Base-by-base conservation (phyloP, 495 filamentous ascomycete species). In the Aspergillus taichungensis region DNA sequence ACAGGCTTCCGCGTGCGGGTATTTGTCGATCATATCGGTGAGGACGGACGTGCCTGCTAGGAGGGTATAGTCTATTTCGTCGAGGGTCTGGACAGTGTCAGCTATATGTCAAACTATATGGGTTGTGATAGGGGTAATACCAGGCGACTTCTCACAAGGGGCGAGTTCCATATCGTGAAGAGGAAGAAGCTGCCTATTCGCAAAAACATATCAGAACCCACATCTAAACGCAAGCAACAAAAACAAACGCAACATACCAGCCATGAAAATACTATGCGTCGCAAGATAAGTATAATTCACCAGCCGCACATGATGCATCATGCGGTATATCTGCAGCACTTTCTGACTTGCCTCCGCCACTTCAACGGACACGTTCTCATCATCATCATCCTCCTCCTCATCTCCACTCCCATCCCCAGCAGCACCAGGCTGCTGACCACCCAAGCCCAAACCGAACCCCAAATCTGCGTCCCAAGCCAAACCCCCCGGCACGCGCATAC, bases 221-320 rank as follows among this genome's bases (percentile, higher is more conserved):
- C 4, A 24, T 24, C 18, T 4, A 24, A 38, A 13, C 8, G 37
- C 56, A 12, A 60, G 43, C 36, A 3, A 7, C 7, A 38, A 13
- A 6, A 18, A 13, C 3, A 36, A 40, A 4, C n/a, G 31, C 12
- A 46, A 36, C 36, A 3, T 70, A 80, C 80, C 89, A 24, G 90
- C 89, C 84, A 95, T 92, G 63, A 95, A 95, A 11, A 95, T 71
- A 64, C 95, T 88, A 61, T 95, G 89, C 4, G 89, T 95, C 8
- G 89, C 87, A 37, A 95, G 67, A 62, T 88, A 95, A 0, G 89
- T 95, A 53, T 94, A 94, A 60, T 94, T 95, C 29, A 95, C 89
- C 42, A 94, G 69, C 40, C 86, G 80, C 31, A 88, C 72, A 13
- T 86, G 74, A 66, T 95, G 90, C 43, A 95, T 61, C 51, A 91